Evolutionary conservation across 495 filamentous ascomycete genomes (phyloP), one percentile per base, ranked within the genome.

Genomic region (Penicillium nucicola): DNA sequence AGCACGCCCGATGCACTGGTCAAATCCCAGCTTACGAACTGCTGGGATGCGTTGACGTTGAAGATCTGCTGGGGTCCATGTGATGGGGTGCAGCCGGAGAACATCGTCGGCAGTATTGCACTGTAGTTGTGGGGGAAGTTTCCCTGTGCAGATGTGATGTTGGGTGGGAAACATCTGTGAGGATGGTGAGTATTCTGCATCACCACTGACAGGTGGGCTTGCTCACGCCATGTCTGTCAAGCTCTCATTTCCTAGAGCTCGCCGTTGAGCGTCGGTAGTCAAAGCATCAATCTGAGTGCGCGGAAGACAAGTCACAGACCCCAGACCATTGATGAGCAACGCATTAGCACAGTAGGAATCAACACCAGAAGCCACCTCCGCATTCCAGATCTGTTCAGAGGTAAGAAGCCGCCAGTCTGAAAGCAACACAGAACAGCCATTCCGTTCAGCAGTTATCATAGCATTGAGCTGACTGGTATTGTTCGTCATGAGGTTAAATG

Each of bases 311-410:
- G 69, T 56, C 4, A 77, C 68, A 4, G 65, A 70, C 4, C 80
- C 81, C 56, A 78, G 76, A 8, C 81, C 80, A 49, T 84, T 83
- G 42, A 84, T 66, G 17, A 84, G 64, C 7, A 83, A 60, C 17
- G 74, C 70, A 58, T 80, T 79, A 17, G 70, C 70, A 56, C 77
- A 76, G 28, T 31, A 54, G 42, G 66, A 30, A 46, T 80, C 75
- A 15, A 75, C 52, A 2, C 71, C 64, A 15, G 74, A 70, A 12
- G 58, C 62, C 10, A 65, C 44, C 50, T 78, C 65, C 1, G 56
- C 65, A 11, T 52, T 33, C 68, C 65, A 74, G 14, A 75, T 56
- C 43, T 82, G 66, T 17, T 71, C 56, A 0, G 80, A 80, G 0
- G 75, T 79, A 31, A 75, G 62, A 36, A 77, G 68, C 18, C 69